Evolutionary conservation across 371 early-diverging fungal genomes (phyloP), one percentile per base, ranked within the genome.

Genomic region (Coemansia sp.): DNA sequence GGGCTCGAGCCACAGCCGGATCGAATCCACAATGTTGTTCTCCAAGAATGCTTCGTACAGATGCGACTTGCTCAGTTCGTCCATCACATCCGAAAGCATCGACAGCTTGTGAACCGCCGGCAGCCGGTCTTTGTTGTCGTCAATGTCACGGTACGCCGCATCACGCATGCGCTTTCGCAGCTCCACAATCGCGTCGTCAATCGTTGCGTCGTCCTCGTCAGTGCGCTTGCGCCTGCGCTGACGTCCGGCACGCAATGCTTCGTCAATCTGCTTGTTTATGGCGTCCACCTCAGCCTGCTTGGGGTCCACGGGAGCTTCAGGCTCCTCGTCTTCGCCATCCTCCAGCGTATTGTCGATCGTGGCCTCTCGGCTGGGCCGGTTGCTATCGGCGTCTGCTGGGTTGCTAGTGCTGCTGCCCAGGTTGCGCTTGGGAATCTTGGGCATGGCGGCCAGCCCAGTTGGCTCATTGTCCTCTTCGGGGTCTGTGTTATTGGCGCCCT

Each of bases 1-100:
- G 33, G 99, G 99, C 72, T 98, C 99, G 31, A 99, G 83, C 99
- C 99, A 99, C 30, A 88, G 70, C 58, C 88, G 88, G 64, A 99
- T 89, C 14, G 88, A 85, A 38, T 89, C 89, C 58, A 99, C 80
- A 16, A 99, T 86, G 55, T 90, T 88, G 65, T 90, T 90, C 54
- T 98, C 97, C 58, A 99, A 61, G 60, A 93, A 85, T 16, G 81
- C 80, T 55, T 88, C 90, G 49, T 88, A 83, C 11, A 86, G 77
- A 53, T 85, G 81, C 26, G 86, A 78, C 85, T 92, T 92, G 69
- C 86, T 80, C 56, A 96, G 77, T 61, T 84, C 85, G 10, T 62
- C 79, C 31, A 82, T 81, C 12, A 93, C 90, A 35, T 81, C 81
- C 9, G 86, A 83, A 59, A 99, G 82, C 83, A 92, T 82, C 67